A percentile compares a stretch with the other conserved stretches of the same genome.
phyloP scores from a whole-genome alignment of 2,329 filamentous ascomycete species.

The Claviceps quebecensis region DNA sequence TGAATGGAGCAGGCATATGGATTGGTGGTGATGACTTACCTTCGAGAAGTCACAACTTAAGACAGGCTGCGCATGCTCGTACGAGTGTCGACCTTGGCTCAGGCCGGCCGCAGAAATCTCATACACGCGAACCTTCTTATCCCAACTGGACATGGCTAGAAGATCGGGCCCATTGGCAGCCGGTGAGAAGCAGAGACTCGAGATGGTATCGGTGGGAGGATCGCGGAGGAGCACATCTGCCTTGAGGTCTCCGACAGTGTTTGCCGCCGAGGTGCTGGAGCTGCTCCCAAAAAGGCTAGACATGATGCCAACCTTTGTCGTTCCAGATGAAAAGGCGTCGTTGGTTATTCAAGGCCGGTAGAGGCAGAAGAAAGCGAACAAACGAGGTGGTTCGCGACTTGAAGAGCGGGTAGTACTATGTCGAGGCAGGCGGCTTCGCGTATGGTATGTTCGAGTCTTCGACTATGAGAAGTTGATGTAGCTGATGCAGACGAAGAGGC shows the following conservation, averaged over 20 bases:
- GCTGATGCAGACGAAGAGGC: background rate
- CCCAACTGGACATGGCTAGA: constrained; percentile 86
- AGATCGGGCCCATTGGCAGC: constrained; percentile 47
- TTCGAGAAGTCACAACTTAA: constrained; percentile 78
- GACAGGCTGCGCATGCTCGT: constrained; percentile 76
- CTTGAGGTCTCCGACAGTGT: constrained; percentile 79
- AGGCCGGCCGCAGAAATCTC: constrained; percentile 68
- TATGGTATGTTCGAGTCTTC: background rate
- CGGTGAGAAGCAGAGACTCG: constrained; percentile 72
- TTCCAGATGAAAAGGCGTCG: background rate
- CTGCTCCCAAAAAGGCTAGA: constrained; percentile 46
- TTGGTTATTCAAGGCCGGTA: background rate
- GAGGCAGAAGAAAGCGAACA: background rate
- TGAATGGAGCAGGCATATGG: background rate
- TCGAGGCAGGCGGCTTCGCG: background rate
- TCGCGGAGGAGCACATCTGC: constrained; percentile 69
- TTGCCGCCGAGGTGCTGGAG: constrained; percentile 39
- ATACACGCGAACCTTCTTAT: constrained; percentile 96
- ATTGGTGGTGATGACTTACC: constrained; percentile 35
- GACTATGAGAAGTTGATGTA: background rate
- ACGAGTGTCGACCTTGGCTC: constrained; percentile 72
- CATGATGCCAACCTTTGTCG: constrained; percentile 32
- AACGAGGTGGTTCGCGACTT: background rate
- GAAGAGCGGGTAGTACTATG: background rate
- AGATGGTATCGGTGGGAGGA: constrained; percentile 79